Base-by-base conservation (phyloP, 495 filamentous ascomycete species). In the Neurospora sp. region DNA sequence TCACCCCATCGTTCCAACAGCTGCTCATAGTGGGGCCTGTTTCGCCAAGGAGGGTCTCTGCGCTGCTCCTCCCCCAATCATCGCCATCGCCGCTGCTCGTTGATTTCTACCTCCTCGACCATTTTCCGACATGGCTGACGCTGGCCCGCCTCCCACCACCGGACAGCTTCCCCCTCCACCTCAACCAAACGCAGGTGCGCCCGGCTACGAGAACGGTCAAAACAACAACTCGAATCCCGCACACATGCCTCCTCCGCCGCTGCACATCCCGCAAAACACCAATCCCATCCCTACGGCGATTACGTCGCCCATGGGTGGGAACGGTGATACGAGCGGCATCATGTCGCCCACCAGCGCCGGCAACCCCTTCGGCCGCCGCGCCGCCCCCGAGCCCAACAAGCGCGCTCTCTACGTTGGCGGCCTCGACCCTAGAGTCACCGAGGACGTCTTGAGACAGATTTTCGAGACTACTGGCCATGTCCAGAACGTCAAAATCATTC, bases 391-490 rank as follows among this genome's bases (percentile, higher is more conserved):
- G 84, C 96, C 96, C 59, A 99, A 99, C 86, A 99, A 99, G 88
- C 88, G 96, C 77, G 96, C 96, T 54, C 85, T 99, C 66, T 99
- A 99, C 76, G 94, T 99, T 66, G 96, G 96, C 40, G 96, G 96
- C 69, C 85, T 99, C 75, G 96, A 99, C 80, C 93, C 94, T 41
- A 89, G 96, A 70, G 96, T 98, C 62, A 98, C 96, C 40, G 96
- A 99, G 80, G 96, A 98, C 79, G 93, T 98, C 42, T 82, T 99
- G 77, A 92, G 94, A 77, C 96, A 98, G 81, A 99, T 99, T 72
- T 99, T 99, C 79, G 96, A 99, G 85, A 98, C 96, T 5, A 97
- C 93, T 72, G 96, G 96, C 35, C 96, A 99, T 84, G 96, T 99
- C 74, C 90, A 97, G 82, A 98, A 92, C 77, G 96, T 99, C 74